Base-by-base conservation (phyloP, 139 green algal genomes). In the Volvox africanus region DNA sequence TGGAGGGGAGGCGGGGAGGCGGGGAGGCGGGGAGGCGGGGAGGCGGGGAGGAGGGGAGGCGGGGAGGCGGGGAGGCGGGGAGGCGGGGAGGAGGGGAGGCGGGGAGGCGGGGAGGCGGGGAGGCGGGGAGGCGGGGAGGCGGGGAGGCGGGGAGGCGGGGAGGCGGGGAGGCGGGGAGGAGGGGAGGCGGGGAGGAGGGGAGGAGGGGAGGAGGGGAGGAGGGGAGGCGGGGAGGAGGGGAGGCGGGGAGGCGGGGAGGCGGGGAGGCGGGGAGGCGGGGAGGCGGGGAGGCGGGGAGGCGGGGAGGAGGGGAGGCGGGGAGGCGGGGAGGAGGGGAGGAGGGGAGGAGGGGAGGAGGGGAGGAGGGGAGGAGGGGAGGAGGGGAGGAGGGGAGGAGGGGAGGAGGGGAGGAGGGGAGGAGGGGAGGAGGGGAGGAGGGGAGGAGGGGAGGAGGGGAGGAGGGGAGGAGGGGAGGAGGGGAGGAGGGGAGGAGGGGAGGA, bases 341-440 rank as follows among this genome's bases (percentile, higher is more conserved):
- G 65, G 11, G 65, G n/a, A n/a, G n/a, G n/a, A n/a, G n/a, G n/a
- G n/a, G n/a, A n/a, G 65, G 2, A 61, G n/a, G 80, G 50, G 28
- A 55, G 61, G 16, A 89, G 83, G 83, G 80, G 83, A 13, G 82
- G 21, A 5, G 65, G 11, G 65, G n/a, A n/a, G n/a, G n/a, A n/a
- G n/a, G n/a, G n/a, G n/a, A n/a, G 65, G 2, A 61, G n/a, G 80
- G 50, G 28, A 55, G 61, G 16, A 89, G 83, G 83, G 80, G 83
- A 13, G 82, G 21, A 5, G 65, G 11, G 65, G n/a, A n/a, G n/a
- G n/a, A n/a, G n/a, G n/a, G n/a, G n/a, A n/a, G 65, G 2, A 61
- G n/a, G 80, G 50, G 28, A 55, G 61, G 16, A 89, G 83, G 83
- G 80, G 83, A 13, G 82, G 21, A 5, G 65, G 11, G 65, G n/a